These are phyloP conservation scores for Cladosporium cucumerinum DNA, from an alignment of 2,329 filamentous ascomycete species.

Conservation along the genomic window DNA sequence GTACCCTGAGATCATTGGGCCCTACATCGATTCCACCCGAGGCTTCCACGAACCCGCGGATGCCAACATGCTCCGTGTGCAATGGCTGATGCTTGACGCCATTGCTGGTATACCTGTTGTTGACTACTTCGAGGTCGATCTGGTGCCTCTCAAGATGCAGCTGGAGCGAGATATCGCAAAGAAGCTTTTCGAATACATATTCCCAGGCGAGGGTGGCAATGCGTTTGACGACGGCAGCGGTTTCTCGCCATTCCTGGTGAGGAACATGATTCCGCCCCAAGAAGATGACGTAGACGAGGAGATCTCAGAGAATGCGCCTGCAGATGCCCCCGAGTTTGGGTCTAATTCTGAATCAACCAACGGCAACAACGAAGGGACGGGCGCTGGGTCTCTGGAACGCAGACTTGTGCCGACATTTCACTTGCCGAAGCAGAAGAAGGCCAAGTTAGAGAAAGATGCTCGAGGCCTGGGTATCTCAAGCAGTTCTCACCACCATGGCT, in stretches of 20 bases:
- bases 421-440: constrained; percentile 38
- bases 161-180: constrained; percentile 90
- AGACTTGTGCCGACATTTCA: constrained; percentile 79
- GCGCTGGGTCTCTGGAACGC: constrained; percentile 73
- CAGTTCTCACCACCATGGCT: constrained; percentile 34
- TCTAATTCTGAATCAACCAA: neutral
- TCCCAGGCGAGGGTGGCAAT: constrained; percentile 69
- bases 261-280: constrained; percentile 47
- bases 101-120: constrained; percentile 97
- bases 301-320: neutral
- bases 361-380: constrained; percentile 48
- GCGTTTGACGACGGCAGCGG: constrained; percentile 49
- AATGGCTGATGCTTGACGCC: constrained; percentile 97
- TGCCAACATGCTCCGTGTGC: constrained; percentile 84
- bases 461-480: constrained; percentile 33
- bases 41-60: constrained; percentile 58
- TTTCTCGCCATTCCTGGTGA: constrained; percentile 61
- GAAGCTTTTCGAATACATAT: constrained; percentile 94
- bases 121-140: constrained; percentile 91
- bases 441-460: constrained; percentile 25
- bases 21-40: constrained; percentile 68
- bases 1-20: constrained; percentile 93
- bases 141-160: constrained; percentile 91
- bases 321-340: neutral
- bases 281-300: constrained; percentile 48